Base-by-base conservation (phyloP, 495 filamentous ascomycete species). In the Pyrenopolyporus hunteri region DNA sequence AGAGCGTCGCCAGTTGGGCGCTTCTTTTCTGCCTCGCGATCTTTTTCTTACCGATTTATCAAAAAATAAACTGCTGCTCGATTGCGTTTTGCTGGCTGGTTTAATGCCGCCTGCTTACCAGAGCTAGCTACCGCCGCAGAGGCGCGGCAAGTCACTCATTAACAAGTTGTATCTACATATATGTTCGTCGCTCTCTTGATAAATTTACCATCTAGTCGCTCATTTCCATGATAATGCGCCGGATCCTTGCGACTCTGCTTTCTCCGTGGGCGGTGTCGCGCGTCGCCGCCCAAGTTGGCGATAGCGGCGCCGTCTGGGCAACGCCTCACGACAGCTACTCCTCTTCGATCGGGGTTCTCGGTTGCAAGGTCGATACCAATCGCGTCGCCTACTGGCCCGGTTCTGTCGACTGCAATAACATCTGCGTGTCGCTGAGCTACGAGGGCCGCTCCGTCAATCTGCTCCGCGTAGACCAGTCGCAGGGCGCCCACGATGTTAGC, bases 321-420 rank as follows among this genome's bases (percentile, higher is more conserved):
- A 81, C 78, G n/a, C 78, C 78, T 17, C 78, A 81, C 62, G 78
- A 80, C 54, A 76, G 73, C 48, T 81, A 78, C 54, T 80, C 77
- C 0, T 79, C 76, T 2, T 80, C 77, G 2, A 65, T 80, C 39
- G 78, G 78, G 48, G 78, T 81, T 1, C 73, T 80, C 32, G 78
- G 78, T 23, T 81, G 78, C 71, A 78, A 81, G 40, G 66, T 81
- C 35, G 61, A 81, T 67, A 78, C 77, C 6, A 70, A 81, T 48
- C 74, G 76, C 36, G 66, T 80, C 40, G 78, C 78, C 3, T 81
- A 81, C 68, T 81, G 78, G 78, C 78, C 78, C 3, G 48, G 45
- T 7, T 70, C 75, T 0, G 73, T 80, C 36, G 76, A 79, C 70
- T 81, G 78, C 73, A 68, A 66, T 64, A 78, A 75, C 50, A 69